phyloP scores from a whole-genome alignment of 2,329 filamentous ascomycete genomes.

The Bipolaris cookei region DNA sequence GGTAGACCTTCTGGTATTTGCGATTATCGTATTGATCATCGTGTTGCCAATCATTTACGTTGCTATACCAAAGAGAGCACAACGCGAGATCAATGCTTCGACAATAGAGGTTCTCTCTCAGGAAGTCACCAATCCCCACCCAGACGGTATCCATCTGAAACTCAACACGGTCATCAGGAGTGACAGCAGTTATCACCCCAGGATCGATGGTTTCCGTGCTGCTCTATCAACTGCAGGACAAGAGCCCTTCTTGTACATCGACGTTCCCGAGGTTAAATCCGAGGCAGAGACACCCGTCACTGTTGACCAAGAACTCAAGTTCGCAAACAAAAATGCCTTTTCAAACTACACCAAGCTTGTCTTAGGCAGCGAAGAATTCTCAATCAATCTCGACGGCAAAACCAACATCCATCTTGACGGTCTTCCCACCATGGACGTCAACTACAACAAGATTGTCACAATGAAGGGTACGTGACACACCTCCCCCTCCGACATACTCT shows the following conservation, averaged over 20 bases:
- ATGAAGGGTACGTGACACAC: slow-evolving; percentile 58
- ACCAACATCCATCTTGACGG: slow-evolving; percentile 56
- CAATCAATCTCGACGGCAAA: slow-evolving; percentile 59
- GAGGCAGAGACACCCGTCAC: slow-evolving; percentile 51
- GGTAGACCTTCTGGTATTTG: slow-evolving; percentile 56
- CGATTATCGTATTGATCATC: slow-evolving; percentile 60
- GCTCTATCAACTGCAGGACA: slow-evolving; percentile 56
- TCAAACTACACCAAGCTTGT: slow-evolving; percentile 57
- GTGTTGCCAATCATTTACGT: slow-evolving; percentile 66
- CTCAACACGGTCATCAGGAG: slow-evolving; percentile 58
- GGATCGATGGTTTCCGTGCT: slow-evolving; percentile 61
- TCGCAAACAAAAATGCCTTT: slow-evolving; percentile 56
- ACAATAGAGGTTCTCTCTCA: slow-evolving; percentile 59
- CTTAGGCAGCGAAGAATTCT: slow-evolving; percentile 57
- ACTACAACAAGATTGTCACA: slow-evolving; percentile 63
- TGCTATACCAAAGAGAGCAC: slow-evolving; percentile 64
- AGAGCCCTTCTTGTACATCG: slow-evolving; percentile 53
- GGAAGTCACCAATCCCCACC: slow-evolving; percentile 57
- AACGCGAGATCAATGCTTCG: slow-evolving; percentile 60
- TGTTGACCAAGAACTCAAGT: slow-evolving; percentile 53
- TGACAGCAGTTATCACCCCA: slow-evolving; percentile 60
- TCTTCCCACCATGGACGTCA: slow-evolving; percentile 58
- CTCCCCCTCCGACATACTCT: background rate
- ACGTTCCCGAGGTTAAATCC: slow-evolving; percentile 54
- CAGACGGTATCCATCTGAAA: slow-evolving; percentile 57